Conservation (phyloP, 305 asterid genomes). For the Fraxinus albicans region DNA sequence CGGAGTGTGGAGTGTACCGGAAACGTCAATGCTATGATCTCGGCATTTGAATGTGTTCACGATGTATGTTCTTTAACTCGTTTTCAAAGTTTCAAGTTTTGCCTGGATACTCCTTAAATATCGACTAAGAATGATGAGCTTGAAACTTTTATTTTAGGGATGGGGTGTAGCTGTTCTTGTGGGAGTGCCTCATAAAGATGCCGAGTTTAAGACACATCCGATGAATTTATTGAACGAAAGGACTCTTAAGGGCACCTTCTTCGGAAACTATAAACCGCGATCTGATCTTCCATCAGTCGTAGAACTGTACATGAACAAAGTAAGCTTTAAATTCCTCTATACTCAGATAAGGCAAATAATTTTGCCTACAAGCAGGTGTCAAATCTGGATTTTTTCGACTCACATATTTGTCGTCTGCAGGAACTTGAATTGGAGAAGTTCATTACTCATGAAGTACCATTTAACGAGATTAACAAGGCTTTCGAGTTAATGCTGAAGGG, state of each 20-base stretch:
- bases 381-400: background rate
- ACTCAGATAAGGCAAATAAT: background rate
- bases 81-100: background rate
- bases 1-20: conserved; percentile 82
- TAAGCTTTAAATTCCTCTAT: background rate
- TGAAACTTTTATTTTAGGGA: conserved; percentile 37
- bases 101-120: background rate
- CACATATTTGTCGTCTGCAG: conserved; percentile 3
- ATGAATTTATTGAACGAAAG: conserved; percentile 59
- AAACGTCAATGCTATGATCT: conserved; percentile 65
- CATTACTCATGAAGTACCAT: conserved; percentile 43
- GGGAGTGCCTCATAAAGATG: conserved; percentile 75
- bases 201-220: conserved; percentile 62
- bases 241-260: conserved; percentile 72
- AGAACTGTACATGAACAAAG: conserved; percentile 63
- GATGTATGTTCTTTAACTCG: conserved; percentile 40
- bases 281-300: conserved; percentile 60
- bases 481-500: conserved; percentile 46
- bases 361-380: background rate
- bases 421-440: conserved; percentile 52
- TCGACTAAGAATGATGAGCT: background rate
- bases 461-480: conserved; percentile 52
- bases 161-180: conserved; percentile 86
- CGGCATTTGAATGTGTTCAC: conserved; percentile 83
- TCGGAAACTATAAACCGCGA: conserved; percentile 75